Evolutionary conservation across 2,329 filamentous ascomycete species (phyloP).

Genomic region (Sclerotinia sclerotiorum): DNA sequence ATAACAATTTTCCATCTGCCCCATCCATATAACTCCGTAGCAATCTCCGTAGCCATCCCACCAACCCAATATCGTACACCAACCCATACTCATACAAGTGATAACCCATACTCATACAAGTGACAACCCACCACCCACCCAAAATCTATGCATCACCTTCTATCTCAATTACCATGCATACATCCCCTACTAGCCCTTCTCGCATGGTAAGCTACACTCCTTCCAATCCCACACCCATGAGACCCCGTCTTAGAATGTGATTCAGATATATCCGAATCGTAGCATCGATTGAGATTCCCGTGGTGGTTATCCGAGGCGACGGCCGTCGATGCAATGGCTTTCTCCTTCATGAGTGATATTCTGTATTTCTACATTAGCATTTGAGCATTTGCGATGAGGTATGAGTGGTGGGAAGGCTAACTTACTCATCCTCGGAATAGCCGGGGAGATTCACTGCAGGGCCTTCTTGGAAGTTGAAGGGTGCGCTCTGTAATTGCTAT

Average conservation of each 20-base stretch:
- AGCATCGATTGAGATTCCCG: constrained; percentile 22
- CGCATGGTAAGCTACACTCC: constrained; percentile 34
- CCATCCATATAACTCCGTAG: neutral
- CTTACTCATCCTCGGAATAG: constrained; percentile 60
- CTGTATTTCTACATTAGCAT: constrained; percentile 22
- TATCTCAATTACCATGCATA: constrained; percentile 14
- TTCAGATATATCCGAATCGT: constrained; percentile 22
- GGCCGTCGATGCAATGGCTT: constrained; percentile 39
- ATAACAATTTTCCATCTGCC: neutral
- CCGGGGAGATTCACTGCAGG: constrained; percentile 54
- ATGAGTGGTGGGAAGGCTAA: constrained; percentile 25
- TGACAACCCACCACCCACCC: neutral
- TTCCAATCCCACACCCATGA: constrained; percentile 32
- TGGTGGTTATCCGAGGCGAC: constrained; percentile 31
- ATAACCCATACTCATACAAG: constrained; percentile 4
- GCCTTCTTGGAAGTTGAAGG: constrained; percentile 57
- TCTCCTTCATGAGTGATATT: constrained; percentile 40
- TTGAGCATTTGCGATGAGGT: neutral
- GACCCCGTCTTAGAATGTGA: constrained; percentile 30
- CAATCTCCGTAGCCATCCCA: neutral
- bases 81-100: neutral
- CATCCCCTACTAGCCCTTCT: constrained; percentile 33
- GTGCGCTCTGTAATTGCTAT: constrained; percentile 50
- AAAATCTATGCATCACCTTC: neutral
- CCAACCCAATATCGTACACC: constrained; percentile 12